A percentile compares a stretch with the other conserved stretches of the same genome.
Conservation (phyloP, 371 early-diverging fungal genomes). For the Zychaea mexicana region DNA sequence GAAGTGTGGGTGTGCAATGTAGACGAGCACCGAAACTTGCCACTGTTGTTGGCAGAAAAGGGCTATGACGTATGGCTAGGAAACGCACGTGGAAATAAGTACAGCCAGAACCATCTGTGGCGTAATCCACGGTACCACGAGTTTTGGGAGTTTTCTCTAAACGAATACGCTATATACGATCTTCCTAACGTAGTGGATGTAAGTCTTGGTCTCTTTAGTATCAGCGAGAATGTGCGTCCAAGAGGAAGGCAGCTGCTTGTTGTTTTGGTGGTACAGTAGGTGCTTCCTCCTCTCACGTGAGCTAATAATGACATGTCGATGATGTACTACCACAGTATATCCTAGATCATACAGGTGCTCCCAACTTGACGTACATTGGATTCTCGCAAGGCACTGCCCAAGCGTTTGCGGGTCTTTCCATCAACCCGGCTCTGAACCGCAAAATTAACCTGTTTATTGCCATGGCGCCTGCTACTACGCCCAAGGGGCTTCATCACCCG, state of each 20-base stretch:
- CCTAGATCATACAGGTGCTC: slow-evolving; percentile 75
- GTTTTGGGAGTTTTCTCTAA: slow-evolving; percentile 96
- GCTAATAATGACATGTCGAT: background rate
- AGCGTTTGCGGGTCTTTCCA: slow-evolving; percentile 88
- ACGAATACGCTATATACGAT: slow-evolving; percentile 88
- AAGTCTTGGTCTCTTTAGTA: slow-evolving; percentile 21
- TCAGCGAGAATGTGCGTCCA: too few species aligned
- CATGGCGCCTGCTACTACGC: slow-evolving; percentile 92
- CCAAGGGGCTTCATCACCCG: slow-evolving; percentile 80
- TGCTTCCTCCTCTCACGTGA: background rate
- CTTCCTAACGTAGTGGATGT: slow-evolving; percentile 85
- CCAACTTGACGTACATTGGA: slow-evolving; percentile 89
- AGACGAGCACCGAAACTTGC: slow-evolving; percentile 68
- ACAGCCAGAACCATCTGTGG: slow-evolving; percentile 82
- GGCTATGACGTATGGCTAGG: slow-evolving; percentile 98
- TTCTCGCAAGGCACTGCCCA: slow-evolving; percentile 96
- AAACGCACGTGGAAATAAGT: slow-evolving; percentile 96
- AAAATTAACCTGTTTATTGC: slow-evolving; percentile 89
- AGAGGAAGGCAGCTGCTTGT: too few species aligned
- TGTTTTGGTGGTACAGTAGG: background rate
- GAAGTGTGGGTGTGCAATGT: slow-evolving; percentile 91
- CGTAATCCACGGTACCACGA: slow-evolving; percentile 66
- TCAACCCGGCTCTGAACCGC: slow-evolving; percentile 77
- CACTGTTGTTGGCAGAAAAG: slow-evolving; percentile 72
- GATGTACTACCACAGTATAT: slow-evolving; percentile 62